A percentile compares a stretch with the other conserved stretches of the same genome.
These are phyloP conservation scores for Takashimella tepidaria DNA, from an alignment of 1,284 basidiomycete genomes.

Conservation along the genomic window DNA sequence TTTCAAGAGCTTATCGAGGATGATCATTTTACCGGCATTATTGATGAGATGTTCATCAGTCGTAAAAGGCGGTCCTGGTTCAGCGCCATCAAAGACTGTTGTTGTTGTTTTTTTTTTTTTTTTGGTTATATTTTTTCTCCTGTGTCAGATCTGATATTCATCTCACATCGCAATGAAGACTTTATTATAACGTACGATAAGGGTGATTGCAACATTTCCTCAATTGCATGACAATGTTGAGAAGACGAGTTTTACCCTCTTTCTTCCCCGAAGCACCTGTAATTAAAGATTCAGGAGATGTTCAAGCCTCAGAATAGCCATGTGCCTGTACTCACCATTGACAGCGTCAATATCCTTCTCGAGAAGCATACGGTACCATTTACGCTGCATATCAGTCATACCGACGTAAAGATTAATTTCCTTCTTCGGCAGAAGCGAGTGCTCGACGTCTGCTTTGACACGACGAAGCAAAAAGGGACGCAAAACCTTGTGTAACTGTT, in stretches of 20 bases:
- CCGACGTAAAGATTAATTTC: conserved; percentile 99
- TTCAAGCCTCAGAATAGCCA: too few species aligned
- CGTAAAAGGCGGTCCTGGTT: conserved; percentile 97
- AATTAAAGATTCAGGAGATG: too few species aligned
- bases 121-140: not conserved
- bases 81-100: conserved; percentile 73
- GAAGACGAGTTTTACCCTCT: conserved; percentile 93
- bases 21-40: conserved; percentile 96
- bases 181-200: conserved; percentile 44
- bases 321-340: conserved; percentile 71
- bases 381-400: conserved; percentile 95
- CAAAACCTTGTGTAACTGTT: conserved; percentile 96
- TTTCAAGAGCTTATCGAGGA: conserved; percentile 87
- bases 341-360: conserved; percentile 99
- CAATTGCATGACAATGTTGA: conserved; percentile 99
- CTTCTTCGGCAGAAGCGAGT: conserved; percentile 93
- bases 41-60: conserved; percentile 95
- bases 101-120: not conserved
- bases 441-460: conserved; percentile 97
- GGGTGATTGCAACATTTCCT: conserved; percentile 58
- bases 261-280: conserved; percentile 86
- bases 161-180: too few species aligned
- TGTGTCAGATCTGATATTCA: not conserved
- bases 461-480: conserved; percentile 94
- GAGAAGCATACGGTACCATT: conserved; percentile 92